Conservation (phyloP, 805 yeast genomes). For the Blastobotrys attinorum region DNA sequence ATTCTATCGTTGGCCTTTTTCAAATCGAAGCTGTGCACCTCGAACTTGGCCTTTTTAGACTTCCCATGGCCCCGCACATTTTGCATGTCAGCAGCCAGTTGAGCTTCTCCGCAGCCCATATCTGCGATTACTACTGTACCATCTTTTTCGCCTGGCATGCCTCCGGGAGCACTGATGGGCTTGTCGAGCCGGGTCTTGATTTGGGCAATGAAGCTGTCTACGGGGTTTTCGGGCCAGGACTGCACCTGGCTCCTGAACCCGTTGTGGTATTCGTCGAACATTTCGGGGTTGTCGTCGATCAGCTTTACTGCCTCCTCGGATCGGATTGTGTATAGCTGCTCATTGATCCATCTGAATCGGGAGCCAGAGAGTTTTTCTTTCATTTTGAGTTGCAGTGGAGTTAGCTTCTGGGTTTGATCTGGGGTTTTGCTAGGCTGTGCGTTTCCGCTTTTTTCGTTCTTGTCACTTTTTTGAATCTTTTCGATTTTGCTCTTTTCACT, state of each 20-base stretch:
- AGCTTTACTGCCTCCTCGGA: slow-evolving; percentile 71
- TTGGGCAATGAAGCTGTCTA: slow-evolving; percentile 75
- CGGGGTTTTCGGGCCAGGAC: slow-evolving; percentile 98
- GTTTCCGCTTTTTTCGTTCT: slow-evolving; percentile 17
- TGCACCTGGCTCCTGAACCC: slow-evolving; percentile 95
- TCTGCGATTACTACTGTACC: slow-evolving; percentile 80
- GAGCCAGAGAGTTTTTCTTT: slow-evolving; percentile 91
- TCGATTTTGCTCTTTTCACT: slow-evolving; percentile 7
- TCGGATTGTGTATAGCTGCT: slow-evolving; percentile 82
- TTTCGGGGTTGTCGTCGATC: slow-evolving; percentile 71
- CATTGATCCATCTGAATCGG: slow-evolving; percentile 96
- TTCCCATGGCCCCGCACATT: slow-evolving; percentile 29
- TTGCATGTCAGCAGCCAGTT: slow-evolving; percentile 60
- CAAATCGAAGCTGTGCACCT: slow-evolving; percentile 85
- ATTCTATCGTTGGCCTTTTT: slow-evolving; percentile 81
- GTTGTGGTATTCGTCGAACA: slow-evolving; percentile 89
- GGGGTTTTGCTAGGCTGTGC: slow-evolving; percentile 13
- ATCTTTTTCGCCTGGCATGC: slow-evolving; percentile 56
- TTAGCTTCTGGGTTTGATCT: slow-evolving; percentile 14
- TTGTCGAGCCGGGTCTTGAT: slow-evolving; percentile 42
- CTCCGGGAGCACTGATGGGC: slow-evolving; percentile 93
- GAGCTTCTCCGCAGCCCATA: slow-evolving; percentile 99
- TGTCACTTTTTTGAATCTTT: slow-evolving; percentile 13
- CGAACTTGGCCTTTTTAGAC: slow-evolving; percentile 34
- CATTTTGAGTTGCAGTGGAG: slow-evolving; percentile 73